Evolutionary conservation across 2,329 filamentous ascomycete species (phyloP).

Genomic region (Colletotrichum destructivum): DNA sequence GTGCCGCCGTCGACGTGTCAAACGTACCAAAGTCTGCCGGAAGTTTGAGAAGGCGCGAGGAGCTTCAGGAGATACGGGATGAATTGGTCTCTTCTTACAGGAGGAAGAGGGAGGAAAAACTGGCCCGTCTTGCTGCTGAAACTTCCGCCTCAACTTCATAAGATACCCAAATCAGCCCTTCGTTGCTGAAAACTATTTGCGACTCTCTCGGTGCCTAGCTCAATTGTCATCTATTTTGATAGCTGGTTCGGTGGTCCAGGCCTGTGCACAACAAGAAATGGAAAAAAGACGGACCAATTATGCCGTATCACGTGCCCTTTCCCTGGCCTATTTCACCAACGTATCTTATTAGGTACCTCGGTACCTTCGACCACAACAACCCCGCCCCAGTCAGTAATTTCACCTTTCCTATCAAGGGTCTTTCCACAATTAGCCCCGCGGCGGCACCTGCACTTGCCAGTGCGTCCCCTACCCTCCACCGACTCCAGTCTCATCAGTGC

Average conservation of each 20-base stretch:
- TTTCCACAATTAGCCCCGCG: not conserved
- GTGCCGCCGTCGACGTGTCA: conserved; percentile 53
- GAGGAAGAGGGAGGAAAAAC: conserved; percentile 51
- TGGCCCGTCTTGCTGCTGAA: conserved; percentile 13
- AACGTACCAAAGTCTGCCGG: conserved; percentile 57
- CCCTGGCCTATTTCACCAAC: too few relatives aligned
- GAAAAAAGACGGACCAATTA: not conserved
- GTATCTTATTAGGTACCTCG: too few relatives aligned
- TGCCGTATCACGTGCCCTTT: not conserved
- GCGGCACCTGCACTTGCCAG: too few relatives aligned
- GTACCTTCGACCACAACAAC: not conserved
- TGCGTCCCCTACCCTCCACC: not conserved
- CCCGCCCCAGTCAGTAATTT: not conserved
- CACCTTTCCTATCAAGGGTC: not conserved
- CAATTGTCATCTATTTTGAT: not conserved
- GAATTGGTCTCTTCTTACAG: conserved; percentile 58
- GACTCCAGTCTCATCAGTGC: not conserved
- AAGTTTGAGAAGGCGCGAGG: conserved; percentile 57
- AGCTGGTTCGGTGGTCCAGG: not conserved
- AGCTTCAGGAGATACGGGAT: conserved; percentile 53
- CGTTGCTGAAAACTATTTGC: not conserved
- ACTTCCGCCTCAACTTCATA: not conserved
- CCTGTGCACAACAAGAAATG: not conserved
- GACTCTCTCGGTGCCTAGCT: not conserved
- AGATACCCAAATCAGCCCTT: conserved; percentile 16